A percentile compares a stretch with the other conserved stretches of the same genome.
Conservation (phyloP, 306 rosid species). For the Abrus precatorius region DNA sequence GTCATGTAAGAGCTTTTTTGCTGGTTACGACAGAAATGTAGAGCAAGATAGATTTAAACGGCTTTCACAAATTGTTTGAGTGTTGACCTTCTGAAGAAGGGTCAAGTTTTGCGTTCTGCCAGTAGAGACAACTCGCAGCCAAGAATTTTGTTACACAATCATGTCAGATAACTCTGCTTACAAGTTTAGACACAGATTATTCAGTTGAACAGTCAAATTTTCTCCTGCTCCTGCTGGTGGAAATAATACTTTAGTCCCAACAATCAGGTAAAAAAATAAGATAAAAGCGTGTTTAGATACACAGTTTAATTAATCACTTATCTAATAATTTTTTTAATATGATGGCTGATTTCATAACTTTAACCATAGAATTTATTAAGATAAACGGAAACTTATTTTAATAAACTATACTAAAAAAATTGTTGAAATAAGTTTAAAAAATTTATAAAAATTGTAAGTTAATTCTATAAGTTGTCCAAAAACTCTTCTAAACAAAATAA, state of each 20-base stretch:
- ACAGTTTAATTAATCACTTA: no score
- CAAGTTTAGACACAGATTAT: not conserved
- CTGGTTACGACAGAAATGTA: not conserved
- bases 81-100: not conserved
- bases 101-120: not conserved
- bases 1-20: not conserved
- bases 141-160: not conserved
- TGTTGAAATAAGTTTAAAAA: no score
- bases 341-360: no score
- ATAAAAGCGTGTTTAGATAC: not conserved
- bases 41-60: not conserved
- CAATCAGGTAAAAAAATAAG: not conserved
- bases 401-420: no score
- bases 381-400: no score
- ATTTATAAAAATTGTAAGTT: no score
- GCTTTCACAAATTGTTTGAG: not conserved
- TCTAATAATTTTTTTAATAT: no score
- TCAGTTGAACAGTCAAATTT: conserved; percentile 2
- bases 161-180: not conserved
- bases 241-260: not conserved
- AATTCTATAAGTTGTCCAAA: no score
- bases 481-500: no score
- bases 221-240: not conserved
- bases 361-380: no score
- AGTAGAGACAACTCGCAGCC: not conserved